Percentiles rank a stretch among this genome's conserved stretches.
These are phyloP conservation scores for Pythium dissotocum DNA, from an alignment of 352 stramenopile genomes.

Conservation along the genomic window DNA sequence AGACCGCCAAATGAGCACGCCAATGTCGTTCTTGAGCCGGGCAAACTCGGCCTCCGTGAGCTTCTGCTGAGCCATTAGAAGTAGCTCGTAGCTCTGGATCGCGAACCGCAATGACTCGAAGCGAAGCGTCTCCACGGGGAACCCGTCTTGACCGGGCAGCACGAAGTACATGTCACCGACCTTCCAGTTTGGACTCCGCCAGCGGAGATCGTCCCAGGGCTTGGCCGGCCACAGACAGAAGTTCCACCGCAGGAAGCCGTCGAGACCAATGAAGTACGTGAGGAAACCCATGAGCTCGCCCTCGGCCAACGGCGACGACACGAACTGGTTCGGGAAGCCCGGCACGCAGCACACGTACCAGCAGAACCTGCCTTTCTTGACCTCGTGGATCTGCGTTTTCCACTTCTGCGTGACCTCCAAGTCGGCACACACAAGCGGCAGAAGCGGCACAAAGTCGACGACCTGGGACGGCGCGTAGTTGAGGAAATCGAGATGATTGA, in stretches of 20 bases:
- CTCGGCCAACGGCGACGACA: slow-evolving; percentile 72
- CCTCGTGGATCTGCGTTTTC: slow-evolving; percentile 47
- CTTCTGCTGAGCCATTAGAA: slow-evolving; percentile 44
- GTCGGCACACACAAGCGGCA: slow-evolving; percentile 69
- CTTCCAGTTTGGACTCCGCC: slow-evolving; percentile 65
- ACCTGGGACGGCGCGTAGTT: slow-evolving; percentile 61
- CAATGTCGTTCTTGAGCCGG: slow-evolving; percentile 52
- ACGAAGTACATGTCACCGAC: slow-evolving; percentile 88
- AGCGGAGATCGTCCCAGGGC: slow-evolving; percentile 64
- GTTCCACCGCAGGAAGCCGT: slow-evolving; percentile 84
- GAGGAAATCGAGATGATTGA: slow-evolving; percentile 78
- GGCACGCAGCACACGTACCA: slow-evolving; percentile 85
- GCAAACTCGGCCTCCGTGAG: slow-evolving; percentile 47
- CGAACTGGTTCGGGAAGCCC: slow-evolving; percentile 75
- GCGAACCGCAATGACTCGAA: slow-evolving; percentile 72
- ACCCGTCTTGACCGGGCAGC: slow-evolving; percentile 57
- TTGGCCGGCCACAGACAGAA: slow-evolving; percentile 69
- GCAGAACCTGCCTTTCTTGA: slow-evolving; percentile 57
- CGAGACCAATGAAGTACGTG: slow-evolving; percentile 75
- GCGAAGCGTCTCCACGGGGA: slow-evolving; percentile 67
- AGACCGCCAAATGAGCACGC: slow-evolving; percentile 59
- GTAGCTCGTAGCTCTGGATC: slow-evolving; percentile 64
- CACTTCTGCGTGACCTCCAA: slow-evolving; percentile 56
- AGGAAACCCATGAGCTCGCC: slow-evolving; percentile 75
- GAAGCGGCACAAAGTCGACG: slow-evolving; percentile 68